phyloP scores from a whole-genome alignment of 371 early-diverging fungal genomes.

The Batkoa obscura region DNA sequence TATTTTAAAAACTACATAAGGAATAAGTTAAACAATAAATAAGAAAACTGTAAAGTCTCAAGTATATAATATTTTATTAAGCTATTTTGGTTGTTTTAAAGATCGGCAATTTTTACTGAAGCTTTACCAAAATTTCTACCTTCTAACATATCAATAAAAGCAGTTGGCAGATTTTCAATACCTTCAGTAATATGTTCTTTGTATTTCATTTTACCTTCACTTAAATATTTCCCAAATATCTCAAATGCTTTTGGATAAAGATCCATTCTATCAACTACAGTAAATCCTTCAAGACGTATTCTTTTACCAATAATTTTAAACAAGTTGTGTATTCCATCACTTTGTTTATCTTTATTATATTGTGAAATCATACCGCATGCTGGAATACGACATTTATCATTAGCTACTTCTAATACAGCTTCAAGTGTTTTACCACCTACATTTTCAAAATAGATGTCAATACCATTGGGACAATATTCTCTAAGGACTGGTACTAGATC shows the following conservation, averaged over 20 bases:
- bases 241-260: conserved; percentile 22
- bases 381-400: conserved; percentile 25
- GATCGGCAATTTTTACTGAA: neutral
- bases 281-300: conserved; percentile 31
- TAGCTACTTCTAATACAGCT: conserved; percentile 14
- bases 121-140: conserved; percentile 50
- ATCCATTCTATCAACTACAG: conserved; percentile 20
- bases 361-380: conserved; percentile 41
- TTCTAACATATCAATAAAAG: conserved; percentile 31
- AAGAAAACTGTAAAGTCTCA: too few relatives aligned
- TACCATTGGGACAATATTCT: conserved; percentile 29
- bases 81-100: neutral
- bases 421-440: conserved; percentile 49
- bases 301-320: conserved; percentile 22
- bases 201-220: conserved; percentile 24
- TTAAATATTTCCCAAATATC: conserved; percentile 17
- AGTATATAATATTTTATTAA: too few relatives aligned
- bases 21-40: too few relatives aligned
- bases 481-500: conserved; percentile 17
- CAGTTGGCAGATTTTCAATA: conserved; percentile 33
- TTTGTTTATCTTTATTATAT: conserved; percentile 27
- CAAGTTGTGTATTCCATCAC: conserved; percentile 25
- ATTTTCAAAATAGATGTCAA: conserved; percentile 48
- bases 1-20: too few relatives aligned
- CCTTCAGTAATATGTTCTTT: conserved; percentile 29